A percentile compares a stretch with the other conserved stretches of the same genome.
phyloP scores from a whole-genome alignment of 2,329 filamentous ascomycete genomes.

The Aspergillus uvarum region DNA sequence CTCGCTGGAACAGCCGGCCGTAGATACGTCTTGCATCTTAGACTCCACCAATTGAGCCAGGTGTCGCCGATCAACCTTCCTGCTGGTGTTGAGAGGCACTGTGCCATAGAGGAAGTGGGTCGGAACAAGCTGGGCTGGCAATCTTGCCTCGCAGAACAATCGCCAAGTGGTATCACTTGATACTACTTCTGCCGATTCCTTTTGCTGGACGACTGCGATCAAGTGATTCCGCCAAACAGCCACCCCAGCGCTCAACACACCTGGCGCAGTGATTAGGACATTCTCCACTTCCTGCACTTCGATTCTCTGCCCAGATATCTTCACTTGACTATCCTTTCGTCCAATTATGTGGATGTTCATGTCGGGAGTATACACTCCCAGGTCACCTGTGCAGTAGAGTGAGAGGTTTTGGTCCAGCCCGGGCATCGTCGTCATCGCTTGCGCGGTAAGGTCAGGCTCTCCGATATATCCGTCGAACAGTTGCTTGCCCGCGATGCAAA shows the following conservation, averaged over 20 bases:
- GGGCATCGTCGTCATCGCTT: not conserved
- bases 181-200: not conserved
- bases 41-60: not conserved
- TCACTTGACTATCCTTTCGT: not conserved
- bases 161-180: not conserved
- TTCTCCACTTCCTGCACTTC: not conserved
- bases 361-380: not conserved
- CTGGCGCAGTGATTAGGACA: not conserved
- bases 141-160: not conserved
- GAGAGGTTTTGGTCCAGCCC: not conserved
- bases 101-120: not conserved
- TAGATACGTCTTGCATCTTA: not conserved
- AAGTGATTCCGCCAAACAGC: not conserved
- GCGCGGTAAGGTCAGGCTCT: not conserved
- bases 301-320: not conserved
- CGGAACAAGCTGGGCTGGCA: not conserved
- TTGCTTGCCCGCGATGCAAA: not conserved
- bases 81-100: not conserved
- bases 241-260: not conserved
- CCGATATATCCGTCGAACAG: not conserved
- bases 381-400: not conserved
- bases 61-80: not conserved
- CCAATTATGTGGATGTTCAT: not conserved
- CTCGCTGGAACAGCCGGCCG: not conserved
- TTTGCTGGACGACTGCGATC: not conserved